Evolutionary conservation across 1,139 yeast genomes (phyloP).

Genomic region (Hanseniaspora sp.): DNA sequence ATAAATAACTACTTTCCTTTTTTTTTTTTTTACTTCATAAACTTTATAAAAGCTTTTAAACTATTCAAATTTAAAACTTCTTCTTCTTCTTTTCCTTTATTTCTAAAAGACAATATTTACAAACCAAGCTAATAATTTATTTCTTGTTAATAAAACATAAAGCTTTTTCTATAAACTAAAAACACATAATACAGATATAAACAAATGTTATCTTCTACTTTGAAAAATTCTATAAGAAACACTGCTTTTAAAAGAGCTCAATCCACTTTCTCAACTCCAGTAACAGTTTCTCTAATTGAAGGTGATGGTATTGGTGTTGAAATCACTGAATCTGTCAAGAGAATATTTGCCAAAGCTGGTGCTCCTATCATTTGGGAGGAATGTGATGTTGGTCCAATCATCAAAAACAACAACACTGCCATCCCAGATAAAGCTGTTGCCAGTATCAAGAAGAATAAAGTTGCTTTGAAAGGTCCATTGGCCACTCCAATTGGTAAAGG

Average conservation of each 20-base stretch:
- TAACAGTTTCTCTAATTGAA: conserved; percentile 88
- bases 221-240: background rate
- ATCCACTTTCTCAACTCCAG: conserved; percentile 28
- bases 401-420: conserved; percentile 87
- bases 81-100: too few relatives aligned
- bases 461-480: conserved; percentile 93
- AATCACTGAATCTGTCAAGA: conserved; percentile 85
- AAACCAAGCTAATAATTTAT: too few relatives aligned
- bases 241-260: conserved; percentile 19
- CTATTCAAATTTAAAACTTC: too few relatives aligned
- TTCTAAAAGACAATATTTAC: too few relatives aligned
- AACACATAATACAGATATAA: background rate
- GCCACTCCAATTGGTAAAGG: conserved; percentile 99
- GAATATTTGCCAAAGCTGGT: conserved; percentile 81
- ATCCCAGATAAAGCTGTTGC: conserved; percentile 88
- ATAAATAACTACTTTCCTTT: too few relatives aligned
- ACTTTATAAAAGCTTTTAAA: too few relatives aligned
- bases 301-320: conserved; percentile 98
- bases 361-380: conserved; percentile 97
- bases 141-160: too few relatives aligned
- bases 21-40: too few relatives aligned
- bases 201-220: conserved; percentile 9
- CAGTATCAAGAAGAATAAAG: conserved; percentile 81
- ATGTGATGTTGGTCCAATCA: conserved; percentile 88
- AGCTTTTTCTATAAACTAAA: background rate